phyloP scores from a whole-genome alignment of 345 rosid species.

The Citrus unshiu region DNA sequence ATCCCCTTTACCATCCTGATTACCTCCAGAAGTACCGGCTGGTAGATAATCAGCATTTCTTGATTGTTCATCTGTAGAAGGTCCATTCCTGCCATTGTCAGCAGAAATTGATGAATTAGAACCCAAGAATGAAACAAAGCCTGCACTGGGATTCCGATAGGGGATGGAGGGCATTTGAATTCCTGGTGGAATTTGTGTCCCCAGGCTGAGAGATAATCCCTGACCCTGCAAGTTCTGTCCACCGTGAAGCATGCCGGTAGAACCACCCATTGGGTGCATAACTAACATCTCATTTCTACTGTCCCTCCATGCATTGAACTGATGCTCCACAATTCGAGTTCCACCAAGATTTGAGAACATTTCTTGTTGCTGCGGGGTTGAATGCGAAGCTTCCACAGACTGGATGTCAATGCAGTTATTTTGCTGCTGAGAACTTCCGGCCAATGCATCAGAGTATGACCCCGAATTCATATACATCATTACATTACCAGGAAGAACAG shows the following conservation, averaged over 20 bases:
- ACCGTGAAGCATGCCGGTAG: slow-evolving; percentile 39
- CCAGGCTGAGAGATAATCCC: slow-evolving; percentile 73
- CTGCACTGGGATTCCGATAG: slow-evolving; percentile 38
- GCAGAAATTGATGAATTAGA: slow-evolving; percentile 38
- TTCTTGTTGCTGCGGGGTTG: slow-evolving; percentile 53
- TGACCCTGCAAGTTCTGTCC: slow-evolving; percentile 67
- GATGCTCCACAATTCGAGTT: slow-evolving; percentile 45
- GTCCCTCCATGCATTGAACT: slow-evolving; percentile 57
- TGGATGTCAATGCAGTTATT: slow-evolving; percentile 45
- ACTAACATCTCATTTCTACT: slow-evolving; percentile 57
- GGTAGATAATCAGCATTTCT: slow-evolving; percentile 51
- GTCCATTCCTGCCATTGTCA: slow-evolving; percentile 43
- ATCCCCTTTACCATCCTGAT: slow-evolving; percentile 50
- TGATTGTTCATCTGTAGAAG: slow-evolving; percentile 51
- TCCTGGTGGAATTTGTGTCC: slow-evolving; percentile 74
- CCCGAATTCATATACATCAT: slow-evolving; percentile 60
- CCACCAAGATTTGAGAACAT: slow-evolving; percentile 56
- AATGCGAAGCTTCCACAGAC: slow-evolving; percentile 43
- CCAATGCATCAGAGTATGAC: slow-evolving; percentile 45
- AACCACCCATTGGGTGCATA: slow-evolving; percentile 49
- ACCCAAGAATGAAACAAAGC: slow-evolving; percentile 51
- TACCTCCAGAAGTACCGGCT: slow-evolving; percentile 33
- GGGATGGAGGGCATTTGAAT: slow-evolving; percentile 44
- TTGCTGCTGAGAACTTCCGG: slow-evolving; percentile 58
- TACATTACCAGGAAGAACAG: slow-evolving; percentile 44